Evolutionary conservation across 164 flowering plant genomes (phyloP).

Genomic region (Dillenia suffruticosa): DNA sequence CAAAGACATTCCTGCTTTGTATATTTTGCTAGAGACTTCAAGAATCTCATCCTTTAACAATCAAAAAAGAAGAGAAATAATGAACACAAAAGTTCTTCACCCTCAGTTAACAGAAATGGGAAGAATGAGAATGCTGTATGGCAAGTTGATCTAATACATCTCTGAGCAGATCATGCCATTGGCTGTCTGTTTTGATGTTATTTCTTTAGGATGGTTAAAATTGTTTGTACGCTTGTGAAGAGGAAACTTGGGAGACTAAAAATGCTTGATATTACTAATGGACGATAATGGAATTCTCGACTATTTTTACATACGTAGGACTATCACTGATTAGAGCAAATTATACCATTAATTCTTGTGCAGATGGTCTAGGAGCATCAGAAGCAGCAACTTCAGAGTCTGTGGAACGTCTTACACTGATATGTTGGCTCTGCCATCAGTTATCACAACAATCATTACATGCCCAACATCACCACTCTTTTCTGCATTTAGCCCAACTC

Average conservation of each 20-base stretch:
- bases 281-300: too few relatives aligned
- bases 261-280: too few relatives aligned
- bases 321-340: background rate
- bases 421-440: slow-evolving; percentile 96
- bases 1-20: slow-evolving; percentile 94
- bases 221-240: too few relatives aligned
- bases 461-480: slow-evolving; percentile 98
- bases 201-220: too few relatives aligned
- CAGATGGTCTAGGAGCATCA: slow-evolving; percentile 80
- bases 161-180: too few relatives aligned
- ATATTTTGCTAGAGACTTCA: slow-evolving; percentile 93
- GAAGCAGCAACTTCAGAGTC: slow-evolving; percentile 71
- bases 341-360: slow-evolving; percentile 79
- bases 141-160: too few relatives aligned
- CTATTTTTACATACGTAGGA: too few relatives aligned
- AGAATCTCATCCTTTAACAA: slow-evolving; percentile 82
- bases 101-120: background rate
- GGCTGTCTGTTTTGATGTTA: too few relatives aligned
- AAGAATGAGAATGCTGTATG: too few relatives aligned
- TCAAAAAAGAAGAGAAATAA: background rate
- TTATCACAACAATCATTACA: slow-evolving; percentile 90
- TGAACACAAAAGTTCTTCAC: too few relatives aligned
- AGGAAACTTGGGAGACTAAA: too few relatives aligned
- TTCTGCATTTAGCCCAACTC: slow-evolving; percentile 94
- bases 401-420: slow-evolving; percentile 82